Percentiles rank a stretch among this genome's conserved stretches.
phyloP scores from a whole-genome alignment of 306 rosid genomes.

The Vigna nakashimae region DNA sequence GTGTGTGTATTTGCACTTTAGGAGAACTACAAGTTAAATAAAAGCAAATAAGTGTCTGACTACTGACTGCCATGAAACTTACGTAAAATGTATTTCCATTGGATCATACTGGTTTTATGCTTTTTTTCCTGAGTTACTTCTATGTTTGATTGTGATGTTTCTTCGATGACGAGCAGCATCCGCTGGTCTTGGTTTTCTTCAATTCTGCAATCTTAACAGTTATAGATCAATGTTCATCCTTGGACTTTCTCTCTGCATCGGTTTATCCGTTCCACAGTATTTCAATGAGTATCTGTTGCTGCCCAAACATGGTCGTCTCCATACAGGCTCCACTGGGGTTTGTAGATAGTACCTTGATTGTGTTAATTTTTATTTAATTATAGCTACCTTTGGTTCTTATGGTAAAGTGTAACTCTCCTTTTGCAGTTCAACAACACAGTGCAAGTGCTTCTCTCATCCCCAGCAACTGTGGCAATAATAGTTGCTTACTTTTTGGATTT shows the following conservation, averaged over 20 bases:
- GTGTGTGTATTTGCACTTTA: background rate
- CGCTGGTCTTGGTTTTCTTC: constrained; percentile 78
- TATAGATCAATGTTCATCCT: constrained; percentile 70
- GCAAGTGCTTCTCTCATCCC: constrained; percentile 80
- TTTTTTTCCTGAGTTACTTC: background rate
- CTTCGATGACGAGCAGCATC: constrained; percentile 60
- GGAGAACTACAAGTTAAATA: background rate
- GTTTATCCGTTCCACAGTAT: constrained; percentile 81
- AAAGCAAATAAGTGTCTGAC: constrained; percentile 5
- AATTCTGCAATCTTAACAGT: constrained; percentile 90
- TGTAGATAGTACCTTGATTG: constrained; percentile 27
- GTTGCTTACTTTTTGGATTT: constrained; percentile 69
- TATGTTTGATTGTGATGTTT: constrained; percentile 19
- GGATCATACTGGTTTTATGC: background rate
- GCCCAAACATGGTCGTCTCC: constrained; percentile 72
- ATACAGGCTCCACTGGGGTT: constrained; percentile 67
- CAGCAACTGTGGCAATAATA: constrained; percentile 74
- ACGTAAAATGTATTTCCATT: constrained; percentile 14
- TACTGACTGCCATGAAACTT: constrained; percentile 13
- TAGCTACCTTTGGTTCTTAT: background rate
- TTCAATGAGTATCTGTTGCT: constrained; percentile 50
- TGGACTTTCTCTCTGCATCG: constrained; percentile 86
- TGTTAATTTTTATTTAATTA: background rate
- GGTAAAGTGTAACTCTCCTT: background rate
- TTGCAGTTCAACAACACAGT: constrained; percentile 76